Evolutionary conservation across 108 stramenopile species (phyloP).

Genomic region (Skeletonema costatum): DNA sequence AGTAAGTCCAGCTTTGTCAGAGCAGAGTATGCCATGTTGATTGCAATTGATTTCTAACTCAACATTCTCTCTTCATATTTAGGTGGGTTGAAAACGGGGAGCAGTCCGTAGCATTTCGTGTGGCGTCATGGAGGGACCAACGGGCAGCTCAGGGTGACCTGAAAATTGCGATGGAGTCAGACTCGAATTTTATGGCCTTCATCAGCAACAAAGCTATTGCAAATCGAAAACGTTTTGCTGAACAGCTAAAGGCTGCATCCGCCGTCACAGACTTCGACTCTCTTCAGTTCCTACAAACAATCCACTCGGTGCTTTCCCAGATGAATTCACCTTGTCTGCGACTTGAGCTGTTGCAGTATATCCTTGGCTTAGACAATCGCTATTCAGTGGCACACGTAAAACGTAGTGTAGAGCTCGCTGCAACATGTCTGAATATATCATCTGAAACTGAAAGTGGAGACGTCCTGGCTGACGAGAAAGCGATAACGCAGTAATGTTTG

Average conservation of each 20-base stretch:
- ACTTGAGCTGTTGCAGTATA: slow-evolving; percentile 87
- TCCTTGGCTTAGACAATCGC: slow-evolving; percentile 89
- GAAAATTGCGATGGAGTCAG: slow-evolving; percentile 79
- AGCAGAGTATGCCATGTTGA: neutral
- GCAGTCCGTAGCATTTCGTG: slow-evolving; percentile 87
- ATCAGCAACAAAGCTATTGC: slow-evolving; percentile 86
- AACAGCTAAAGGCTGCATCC: slow-evolving; percentile 68
- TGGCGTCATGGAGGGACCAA: slow-evolving; percentile 88
- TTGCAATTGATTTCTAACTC: neutral
- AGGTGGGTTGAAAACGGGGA: slow-evolving; percentile 86
- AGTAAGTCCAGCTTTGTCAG: slow-evolving; percentile 49
- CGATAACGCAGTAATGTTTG: neutral
- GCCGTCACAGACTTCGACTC: slow-evolving; percentile 71
- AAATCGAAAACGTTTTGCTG: slow-evolving; percentile 82
- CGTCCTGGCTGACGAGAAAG: slow-evolving; percentile 21
- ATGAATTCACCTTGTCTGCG: slow-evolving; percentile 90
- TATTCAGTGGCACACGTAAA: slow-evolving; percentile 88
- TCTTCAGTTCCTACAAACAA: slow-evolving; percentile 64
- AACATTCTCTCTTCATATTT: neutral
- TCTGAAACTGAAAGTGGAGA: slow-evolving; percentile 24
- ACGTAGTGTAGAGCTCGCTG: slow-evolving; percentile 80
- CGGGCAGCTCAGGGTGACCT: slow-evolving; percentile 88
- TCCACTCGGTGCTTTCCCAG: slow-evolving; percentile 62
- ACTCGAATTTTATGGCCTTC: slow-evolving; percentile 87
- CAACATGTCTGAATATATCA: slow-evolving; percentile 72